phyloP scores from a whole-genome alignment of 2,329 filamentous ascomycete genomes.

The Gaeumannomyces sp. region DNA sequence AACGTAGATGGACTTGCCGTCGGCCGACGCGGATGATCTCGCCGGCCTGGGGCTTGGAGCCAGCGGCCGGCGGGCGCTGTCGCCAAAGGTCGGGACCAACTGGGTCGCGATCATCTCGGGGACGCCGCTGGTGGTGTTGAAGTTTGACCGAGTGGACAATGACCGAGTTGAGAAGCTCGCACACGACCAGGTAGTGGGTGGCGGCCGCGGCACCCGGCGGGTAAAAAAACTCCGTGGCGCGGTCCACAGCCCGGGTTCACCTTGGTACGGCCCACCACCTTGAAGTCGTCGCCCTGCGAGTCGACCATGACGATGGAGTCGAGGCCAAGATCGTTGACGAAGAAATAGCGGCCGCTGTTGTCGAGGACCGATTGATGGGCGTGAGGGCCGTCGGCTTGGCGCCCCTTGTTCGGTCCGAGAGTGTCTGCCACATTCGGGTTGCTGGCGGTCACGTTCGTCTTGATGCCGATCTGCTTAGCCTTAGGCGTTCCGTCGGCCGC shows the following conservation, averaged over 20 bases:
- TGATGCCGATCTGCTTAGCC: slow-evolving; percentile 31
- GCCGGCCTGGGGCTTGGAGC: slow-evolving; percentile 33
- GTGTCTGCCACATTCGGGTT: slow-evolving; percentile 7
- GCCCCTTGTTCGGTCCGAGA: slow-evolving; percentile 26
- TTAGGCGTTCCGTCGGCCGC: slow-evolving; percentile 26
- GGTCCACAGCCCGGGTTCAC: slow-evolving; percentile 38
- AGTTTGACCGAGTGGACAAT: slow-evolving; percentile 36
- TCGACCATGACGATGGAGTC: slow-evolving; percentile 41
- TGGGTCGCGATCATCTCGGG: slow-evolving; percentile 31
- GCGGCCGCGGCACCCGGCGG: slow-evolving; percentile 25
- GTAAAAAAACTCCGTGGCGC: slow-evolving; percentile 44
- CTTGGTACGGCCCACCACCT: slow-evolving; percentile 27
- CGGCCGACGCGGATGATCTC: slow-evolving; percentile 36
- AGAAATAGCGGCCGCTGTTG: slow-evolving; percentile 42
- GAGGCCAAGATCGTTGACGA: slow-evolving; percentile 42
- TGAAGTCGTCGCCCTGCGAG: slow-evolving; percentile 32
- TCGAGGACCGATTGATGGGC: slow-evolving; percentile 45
- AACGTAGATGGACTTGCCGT: slow-evolving; percentile 41
- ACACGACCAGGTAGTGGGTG: slow-evolving; percentile 41
- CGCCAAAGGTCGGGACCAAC: slow-evolving; percentile 35
- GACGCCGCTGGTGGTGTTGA: slow-evolving; percentile 25
- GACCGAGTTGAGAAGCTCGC: slow-evolving; percentile 40
- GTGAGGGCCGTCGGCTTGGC: slow-evolving; percentile 27
- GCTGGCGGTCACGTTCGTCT: slow-evolving; percentile 20
- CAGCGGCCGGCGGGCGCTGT: slow-evolving; percentile 27